phyloP scores from a whole-genome alignment of 2,329 filamentous ascomycete species.

The Drechslerella coelobrocha region DNA sequence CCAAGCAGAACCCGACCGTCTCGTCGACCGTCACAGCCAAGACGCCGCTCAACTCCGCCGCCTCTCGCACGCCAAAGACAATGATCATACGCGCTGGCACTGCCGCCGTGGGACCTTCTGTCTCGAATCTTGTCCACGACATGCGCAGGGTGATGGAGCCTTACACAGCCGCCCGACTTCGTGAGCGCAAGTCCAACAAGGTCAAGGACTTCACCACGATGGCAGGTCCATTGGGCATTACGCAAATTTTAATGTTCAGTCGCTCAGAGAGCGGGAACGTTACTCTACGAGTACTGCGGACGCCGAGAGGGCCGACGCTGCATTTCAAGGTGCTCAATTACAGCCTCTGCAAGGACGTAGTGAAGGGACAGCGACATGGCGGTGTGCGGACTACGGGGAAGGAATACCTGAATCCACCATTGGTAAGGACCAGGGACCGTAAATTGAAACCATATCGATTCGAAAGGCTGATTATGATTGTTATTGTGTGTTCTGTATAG shows the following conservation, averaged over 20 bases:
- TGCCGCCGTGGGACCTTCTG: conserved; percentile 86
- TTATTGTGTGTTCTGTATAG: conserved; percentile 57
- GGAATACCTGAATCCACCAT: conserved; percentile 81
- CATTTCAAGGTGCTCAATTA: conserved; percentile 96
- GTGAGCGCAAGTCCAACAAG: conserved; percentile 86
- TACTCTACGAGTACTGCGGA: conserved; percentile 84
- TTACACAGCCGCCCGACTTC: conserved; percentile 84
- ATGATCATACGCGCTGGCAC: conserved; percentile 99
- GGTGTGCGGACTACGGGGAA: conserved; percentile 73
- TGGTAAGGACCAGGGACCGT: conserved; percentile 64
- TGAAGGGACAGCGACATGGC: conserved; percentile 68
- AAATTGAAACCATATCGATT: conserved; percentile 3
- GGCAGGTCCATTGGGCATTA: conserved; percentile 91
- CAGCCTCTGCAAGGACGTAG: conserved; percentile 88
- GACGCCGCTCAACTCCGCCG: conserved; percentile 68
- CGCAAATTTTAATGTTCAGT: conserved; percentile 91
- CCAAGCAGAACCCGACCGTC: conserved; percentile 63
- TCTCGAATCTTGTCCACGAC: conserved; percentile 90
- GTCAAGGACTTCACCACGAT: conserved; percentile 92
- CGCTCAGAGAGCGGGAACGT: conserved; percentile 88
- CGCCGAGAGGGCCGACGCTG: conserved; percentile 88
- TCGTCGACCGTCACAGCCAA: conserved; percentile 60
- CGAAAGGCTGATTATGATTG: conserved; percentile 14
- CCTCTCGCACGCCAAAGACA: conserved; percentile 78
- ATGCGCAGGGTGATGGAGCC: conserved; percentile 95